A percentile compares a stretch with the other conserved stretches of the same genome.
Conservation (phyloP, 2,329 filamentous ascomycete species). For the Zymoseptoria pseudotritici region DNA sequence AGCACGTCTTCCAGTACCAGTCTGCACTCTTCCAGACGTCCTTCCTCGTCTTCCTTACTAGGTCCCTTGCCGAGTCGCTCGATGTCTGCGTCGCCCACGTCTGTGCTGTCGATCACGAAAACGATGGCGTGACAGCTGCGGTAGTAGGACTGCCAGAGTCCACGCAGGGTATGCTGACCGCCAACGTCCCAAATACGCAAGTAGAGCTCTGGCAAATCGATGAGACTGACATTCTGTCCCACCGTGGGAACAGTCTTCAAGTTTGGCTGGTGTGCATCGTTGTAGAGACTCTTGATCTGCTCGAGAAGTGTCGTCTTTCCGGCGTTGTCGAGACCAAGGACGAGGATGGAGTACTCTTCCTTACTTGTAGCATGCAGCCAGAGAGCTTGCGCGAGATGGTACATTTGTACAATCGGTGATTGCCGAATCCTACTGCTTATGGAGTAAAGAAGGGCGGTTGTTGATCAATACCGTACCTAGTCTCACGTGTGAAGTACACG, state of each 20-base stretch:
- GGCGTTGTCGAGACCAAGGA: constrained; percentile 94
- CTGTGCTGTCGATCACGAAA: constrained; percentile 92
- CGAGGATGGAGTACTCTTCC: constrained; percentile 98
- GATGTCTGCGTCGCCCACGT: constrained; percentile 79
- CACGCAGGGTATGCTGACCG: constrained; percentile 79
- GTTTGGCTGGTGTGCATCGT: constrained; percentile 55
- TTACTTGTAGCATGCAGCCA: constrained; percentile 95
- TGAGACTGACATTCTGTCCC: constrained; percentile 90
- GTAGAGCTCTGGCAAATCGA: constrained; percentile 89
- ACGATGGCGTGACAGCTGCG: constrained; percentile 90
- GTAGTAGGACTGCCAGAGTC: constrained; percentile 96
- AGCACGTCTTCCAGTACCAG: constrained; percentile 85
- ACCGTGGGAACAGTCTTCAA: constrained; percentile 91
- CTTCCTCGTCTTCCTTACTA: constrained; percentile 27
- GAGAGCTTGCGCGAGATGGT: constrained; percentile 89
- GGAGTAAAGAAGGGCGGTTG: neutral
- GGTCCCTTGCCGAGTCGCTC: constrained; percentile 34
- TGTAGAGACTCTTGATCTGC: constrained; percentile 86
- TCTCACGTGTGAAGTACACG: neutral
- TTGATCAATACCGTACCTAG: neutral
- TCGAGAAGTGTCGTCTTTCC: constrained; percentile 98
- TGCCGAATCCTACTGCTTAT: neutral
- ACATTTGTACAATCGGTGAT: constrained; percentile 52
- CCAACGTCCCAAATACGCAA: constrained; percentile 98
- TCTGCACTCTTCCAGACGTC: constrained; percentile 78